phyloP scores from a whole-genome alignment of 108 stramenopile genomes.

The Fragilaria crotonensis region DNA sequence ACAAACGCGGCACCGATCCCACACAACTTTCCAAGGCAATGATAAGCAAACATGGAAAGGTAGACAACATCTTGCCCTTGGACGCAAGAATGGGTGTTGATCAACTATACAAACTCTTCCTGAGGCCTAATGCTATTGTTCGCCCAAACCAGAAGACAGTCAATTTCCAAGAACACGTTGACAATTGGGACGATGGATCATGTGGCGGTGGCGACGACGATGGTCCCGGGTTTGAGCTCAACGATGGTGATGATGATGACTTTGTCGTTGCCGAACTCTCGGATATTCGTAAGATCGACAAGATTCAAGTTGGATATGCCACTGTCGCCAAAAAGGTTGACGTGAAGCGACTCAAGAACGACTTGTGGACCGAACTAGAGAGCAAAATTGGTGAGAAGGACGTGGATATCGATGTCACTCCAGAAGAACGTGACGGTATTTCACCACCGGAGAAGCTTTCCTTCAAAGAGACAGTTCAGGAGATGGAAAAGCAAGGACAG shows the following conservation, averaged over 20 bases:
- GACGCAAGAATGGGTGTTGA: conserved; percentile 61
- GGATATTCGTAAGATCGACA: conserved; percentile 74
- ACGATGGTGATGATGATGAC: conserved; percentile 17
- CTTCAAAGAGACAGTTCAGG: conserved; percentile 67
- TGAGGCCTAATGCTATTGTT: conserved; percentile 58
- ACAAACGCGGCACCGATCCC: conserved; percentile 32
- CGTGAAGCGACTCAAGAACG: conserved; percentile 77
- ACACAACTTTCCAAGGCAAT: conserved; percentile 49
- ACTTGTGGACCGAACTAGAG: conserved; percentile 83
- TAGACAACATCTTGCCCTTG: conserved; percentile 63
- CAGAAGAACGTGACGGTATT: conserved; percentile 8
- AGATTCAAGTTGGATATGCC: conserved; percentile 77
- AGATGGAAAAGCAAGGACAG: conserved; percentile 51
- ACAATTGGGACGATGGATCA: conserved; percentile 30
- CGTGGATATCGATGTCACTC: not conserved
- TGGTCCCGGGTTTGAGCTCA: conserved; percentile 18
- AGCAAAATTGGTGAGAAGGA: conserved; percentile 5
- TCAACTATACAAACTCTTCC: conserved; percentile 58
- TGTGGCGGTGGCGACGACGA: conserved; percentile 30
- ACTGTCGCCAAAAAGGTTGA: conserved; percentile 88
- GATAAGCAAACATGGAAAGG: conserved; percentile 33
- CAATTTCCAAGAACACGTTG: conserved; percentile 34
- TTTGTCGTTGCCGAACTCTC: conserved; percentile 48
- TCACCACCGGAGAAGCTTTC: conserved; percentile 33
- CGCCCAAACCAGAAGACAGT: conserved; percentile 37